Conservation (phyloP, 805 yeast species). For the Candida schatavii region DNA sequence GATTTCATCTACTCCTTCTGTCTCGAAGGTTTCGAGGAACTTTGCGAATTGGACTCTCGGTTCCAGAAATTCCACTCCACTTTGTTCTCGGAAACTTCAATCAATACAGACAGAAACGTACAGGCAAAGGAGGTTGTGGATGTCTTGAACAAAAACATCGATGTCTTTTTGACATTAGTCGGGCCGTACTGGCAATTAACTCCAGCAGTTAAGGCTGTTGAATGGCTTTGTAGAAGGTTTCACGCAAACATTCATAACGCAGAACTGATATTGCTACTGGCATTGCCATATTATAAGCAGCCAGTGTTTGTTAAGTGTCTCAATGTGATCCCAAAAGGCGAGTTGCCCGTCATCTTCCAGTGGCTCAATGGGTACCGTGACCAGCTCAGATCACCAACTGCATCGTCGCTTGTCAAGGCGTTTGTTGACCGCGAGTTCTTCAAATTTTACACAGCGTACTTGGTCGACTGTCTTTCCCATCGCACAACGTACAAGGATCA, state of each 20-base stretch:
- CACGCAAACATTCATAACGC: constrained; percentile 78
- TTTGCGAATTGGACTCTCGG: constrained; percentile 69
- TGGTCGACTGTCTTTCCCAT: constrained; percentile 48
- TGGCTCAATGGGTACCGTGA: constrained; percentile 72
- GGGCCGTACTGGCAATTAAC: constrained; percentile 75
- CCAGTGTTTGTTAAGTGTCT: constrained; percentile 75
- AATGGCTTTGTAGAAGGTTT: constrained; percentile 93
- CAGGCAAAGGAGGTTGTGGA: constrained; percentile 74
- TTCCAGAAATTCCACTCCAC: constrained; percentile 68
- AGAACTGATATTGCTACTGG: constrained; percentile 66
- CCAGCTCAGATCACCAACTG: constrained; percentile 60
- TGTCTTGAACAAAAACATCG: constrained; percentile 72
- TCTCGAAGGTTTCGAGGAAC: constrained; percentile 70
- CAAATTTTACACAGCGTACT: constrained; percentile 60
- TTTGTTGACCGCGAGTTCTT: constrained; percentile 66
- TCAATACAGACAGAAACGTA: constrained; percentile 75
- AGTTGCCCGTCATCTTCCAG: constrained; percentile 73
- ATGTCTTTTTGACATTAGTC: constrained; percentile 66
- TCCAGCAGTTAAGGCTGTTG: constrained; percentile 79
- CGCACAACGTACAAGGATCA: constrained; percentile 63
- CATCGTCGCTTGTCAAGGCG: constrained; percentile 65
- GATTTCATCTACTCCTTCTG: constrained; percentile 74
- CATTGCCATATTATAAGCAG: constrained; percentile 76
- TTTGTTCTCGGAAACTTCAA: constrained; percentile 79
- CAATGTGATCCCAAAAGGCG: constrained; percentile 56